Evolutionary conservation across 2,329 filamentous ascomycete species (phyloP).

Genomic region (Ceratocystis diversiconidia): DNA sequence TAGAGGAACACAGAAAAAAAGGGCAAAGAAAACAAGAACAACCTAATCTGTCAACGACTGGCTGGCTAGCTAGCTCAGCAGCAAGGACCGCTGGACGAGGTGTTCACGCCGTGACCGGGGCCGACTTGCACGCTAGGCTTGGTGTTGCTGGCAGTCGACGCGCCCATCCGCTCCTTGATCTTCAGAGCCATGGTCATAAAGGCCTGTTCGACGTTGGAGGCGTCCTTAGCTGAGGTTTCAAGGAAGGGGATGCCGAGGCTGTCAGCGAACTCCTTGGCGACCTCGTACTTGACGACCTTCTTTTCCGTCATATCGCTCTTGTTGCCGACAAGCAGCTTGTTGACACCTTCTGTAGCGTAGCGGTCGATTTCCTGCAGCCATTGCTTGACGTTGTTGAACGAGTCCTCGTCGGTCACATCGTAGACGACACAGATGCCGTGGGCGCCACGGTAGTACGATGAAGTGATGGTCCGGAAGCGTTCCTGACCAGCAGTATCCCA

Average conservation of each 20-base stretch:
- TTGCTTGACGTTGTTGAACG: conserved; percentile 99
- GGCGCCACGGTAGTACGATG: conserved; percentile 96
- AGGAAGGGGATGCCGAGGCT: conserved; percentile 98
- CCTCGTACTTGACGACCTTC: conserved; percentile 99
- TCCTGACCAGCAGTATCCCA: conserved; percentile 99
- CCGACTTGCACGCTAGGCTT: conserved; percentile 96
- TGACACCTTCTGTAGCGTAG: conserved; percentile 97
- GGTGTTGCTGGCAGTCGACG: conserved; percentile 87
- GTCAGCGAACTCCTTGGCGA: conserved; percentile 99
- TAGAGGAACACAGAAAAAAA: conserved; percentile 2
- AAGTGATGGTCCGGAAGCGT: conserved; percentile 98
- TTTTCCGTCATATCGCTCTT: conserved; percentile 99
- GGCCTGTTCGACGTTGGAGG: conserved; percentile 97
- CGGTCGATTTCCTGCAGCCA: conserved; percentile 99
- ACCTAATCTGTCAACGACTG: background rate
- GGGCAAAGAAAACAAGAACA: background rate
- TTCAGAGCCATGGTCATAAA: conserved; percentile 99
- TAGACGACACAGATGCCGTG: conserved; percentile 99
- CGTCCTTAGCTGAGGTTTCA: conserved; percentile 98
- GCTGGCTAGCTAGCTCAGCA: conserved; percentile 46
- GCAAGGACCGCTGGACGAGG: conserved; percentile 71
- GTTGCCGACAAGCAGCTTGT: conserved; percentile 98
- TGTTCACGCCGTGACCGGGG: conserved; percentile 85
- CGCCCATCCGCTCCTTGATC: conserved; percentile 99
- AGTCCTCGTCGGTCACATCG: conserved; percentile 99